Percentiles rank a stretch among this genome's conserved stretches.
Conservation (phyloP, 345 rosid genomes). For the Gossypium australe region DNA sequence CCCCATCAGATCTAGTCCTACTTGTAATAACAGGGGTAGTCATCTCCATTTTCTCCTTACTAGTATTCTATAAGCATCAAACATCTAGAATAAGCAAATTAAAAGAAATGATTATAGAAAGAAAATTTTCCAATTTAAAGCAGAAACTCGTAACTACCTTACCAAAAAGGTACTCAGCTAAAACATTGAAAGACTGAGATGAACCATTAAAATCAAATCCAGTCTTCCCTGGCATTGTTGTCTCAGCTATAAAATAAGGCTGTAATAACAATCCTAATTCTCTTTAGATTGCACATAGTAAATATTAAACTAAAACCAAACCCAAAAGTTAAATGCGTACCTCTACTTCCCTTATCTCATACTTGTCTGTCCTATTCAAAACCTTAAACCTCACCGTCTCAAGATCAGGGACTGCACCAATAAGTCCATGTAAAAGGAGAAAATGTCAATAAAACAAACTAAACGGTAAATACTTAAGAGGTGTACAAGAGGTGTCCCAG, state of each 20-base stretch:
- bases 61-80: slow-evolving; percentile 43
- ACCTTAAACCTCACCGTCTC: slow-evolving; percentile 68
- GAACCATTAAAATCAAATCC: slow-evolving; percentile 77
- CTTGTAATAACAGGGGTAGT: slow-evolving; percentile 81
- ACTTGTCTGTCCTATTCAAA: slow-evolving; percentile 43
- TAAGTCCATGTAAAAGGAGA: not conserved
- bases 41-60: slow-evolving; percentile 78
- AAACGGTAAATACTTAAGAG: not conserved
- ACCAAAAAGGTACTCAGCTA: slow-evolving; percentile 94
- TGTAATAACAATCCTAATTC: slow-evolving; percentile 22
- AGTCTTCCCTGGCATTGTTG: slow-evolving; percentile 66
- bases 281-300: not conserved
- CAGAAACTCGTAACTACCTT: slow-evolving; percentile 53
- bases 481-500: not conserved
- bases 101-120: not conserved
- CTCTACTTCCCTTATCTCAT: slow-evolving; percentile 89
- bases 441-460: not conserved
- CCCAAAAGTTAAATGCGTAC: slow-evolving; percentile 24
- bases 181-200: slow-evolving; percentile 69
- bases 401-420: slow-evolving; percentile 67
- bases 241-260: slow-evolving; percentile 83
- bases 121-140: not conserved
- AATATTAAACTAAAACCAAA: slow-evolving; percentile 9
- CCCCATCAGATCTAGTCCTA: slow-evolving; percentile 54
- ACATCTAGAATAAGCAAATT: slow-evolving; percentile 17